Base-by-base conservation (phyloP, 2,329 filamentous ascomycete genomes). In the Penicillium sp. region DNA sequence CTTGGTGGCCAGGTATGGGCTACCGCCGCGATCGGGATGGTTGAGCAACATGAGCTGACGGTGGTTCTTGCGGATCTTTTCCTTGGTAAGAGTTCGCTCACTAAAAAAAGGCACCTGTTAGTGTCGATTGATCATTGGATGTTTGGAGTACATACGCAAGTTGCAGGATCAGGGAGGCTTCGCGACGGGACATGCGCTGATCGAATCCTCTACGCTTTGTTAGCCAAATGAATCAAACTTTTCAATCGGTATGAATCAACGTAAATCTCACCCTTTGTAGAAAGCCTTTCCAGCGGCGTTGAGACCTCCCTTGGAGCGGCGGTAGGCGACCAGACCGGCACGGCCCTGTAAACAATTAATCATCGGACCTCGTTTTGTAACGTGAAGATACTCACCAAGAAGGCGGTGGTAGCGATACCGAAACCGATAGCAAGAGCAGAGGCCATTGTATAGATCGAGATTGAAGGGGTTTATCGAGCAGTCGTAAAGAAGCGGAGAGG, bases 11-110 rank as follows among this genome's bases (percentile, higher is more conserved):
- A 99, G 79, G 72, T 97, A 99, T 7, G 94, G 94, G 71, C 92
- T 97, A 38, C 94, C 94, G 62, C 94, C 94, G 71, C 94, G 89
- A 81, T 99, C 94, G 60, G 94, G 94, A 75, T 99, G 94, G 81
- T 99, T 99, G 62, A 96, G 82, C 53, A 99, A 86, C 93, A 99
- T 99, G 63, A 97, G 86, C 51, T 88, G 91, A 61, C 94, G 88
- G 77, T 99, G 94, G 66, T 92, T 91, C 79, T 97, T 97, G 72
- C 94, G 91, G 67, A 99, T 81, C 72, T 96, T 94, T 44, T 97
- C 93, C 77, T 95, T 96, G 55, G 88, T 94, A 58, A 97, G 73
- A 65, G 87, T 86, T 59, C 92, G 86, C 78, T 99, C 94, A 61
- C 92, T 97, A 5, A n/a, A 16, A 11, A 11, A 27, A 10, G n/a